Conservation (phyloP, 108 stramenopile genomes). For the Nitzschia palea region DNA sequence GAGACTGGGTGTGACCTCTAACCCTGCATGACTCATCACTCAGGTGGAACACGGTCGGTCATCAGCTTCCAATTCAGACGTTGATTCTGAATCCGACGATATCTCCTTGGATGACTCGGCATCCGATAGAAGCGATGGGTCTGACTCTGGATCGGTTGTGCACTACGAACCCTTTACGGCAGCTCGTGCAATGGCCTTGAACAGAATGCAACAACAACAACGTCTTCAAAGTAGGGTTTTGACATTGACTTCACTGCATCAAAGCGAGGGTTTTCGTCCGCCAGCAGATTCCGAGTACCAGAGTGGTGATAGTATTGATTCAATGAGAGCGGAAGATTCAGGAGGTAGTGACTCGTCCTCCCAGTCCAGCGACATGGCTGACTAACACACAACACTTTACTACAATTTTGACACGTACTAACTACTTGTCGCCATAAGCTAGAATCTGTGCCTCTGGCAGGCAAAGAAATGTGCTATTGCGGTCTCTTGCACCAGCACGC, state of each 20-base stretch:
- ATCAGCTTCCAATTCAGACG: constrained; percentile 60
- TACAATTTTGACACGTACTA: too few species aligned
- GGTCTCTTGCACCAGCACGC: neutral
- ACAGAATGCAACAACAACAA: constrained; percentile 59
- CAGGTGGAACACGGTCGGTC: constrained; percentile 36
- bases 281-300: constrained; percentile 50
- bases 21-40: neutral
- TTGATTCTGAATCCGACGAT: constrained; percentile 62
- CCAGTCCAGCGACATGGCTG: constrained; percentile 43
- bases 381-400: constrained; percentile 13
- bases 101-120: constrained; percentile 68
- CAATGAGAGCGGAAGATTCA: constrained; percentile 52
- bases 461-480: neutral
- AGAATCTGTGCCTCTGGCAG: neutral
- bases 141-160: constrained; percentile 35
- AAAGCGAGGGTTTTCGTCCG: constrained; percentile 34
- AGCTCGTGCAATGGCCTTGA: constrained; percentile 60
- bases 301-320: constrained; percentile 52
- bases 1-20: too few species aligned
- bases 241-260: constrained; percentile 12
- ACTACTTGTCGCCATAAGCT: neutral
- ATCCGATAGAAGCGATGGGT: constrained; percentile 64
- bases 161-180: constrained; percentile 48
- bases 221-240: constrained; percentile 32
- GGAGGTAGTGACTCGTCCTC: constrained; percentile 61